Conservation (phyloP, 805 yeast genomes). For the Yamadazyma takamatsuzukensis region DNA sequence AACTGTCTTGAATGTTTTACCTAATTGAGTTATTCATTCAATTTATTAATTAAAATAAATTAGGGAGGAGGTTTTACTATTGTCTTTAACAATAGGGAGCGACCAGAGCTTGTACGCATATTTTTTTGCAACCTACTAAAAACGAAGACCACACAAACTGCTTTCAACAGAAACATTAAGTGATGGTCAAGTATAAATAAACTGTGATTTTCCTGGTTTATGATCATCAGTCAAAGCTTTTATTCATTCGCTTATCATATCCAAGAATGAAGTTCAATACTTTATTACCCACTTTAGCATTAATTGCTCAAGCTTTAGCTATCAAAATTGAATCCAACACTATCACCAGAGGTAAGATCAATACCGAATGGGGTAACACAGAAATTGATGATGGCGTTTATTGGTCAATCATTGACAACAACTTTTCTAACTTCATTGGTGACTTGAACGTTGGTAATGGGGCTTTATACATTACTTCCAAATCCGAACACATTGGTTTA, state of each 20-base stretch:
- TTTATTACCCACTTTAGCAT: slow-evolving; percentile 13
- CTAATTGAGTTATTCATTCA: too few relatives aligned
- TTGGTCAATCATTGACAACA: slow-evolving; percentile 25
- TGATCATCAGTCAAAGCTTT: slow-evolving; percentile 1
- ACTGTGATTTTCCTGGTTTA: background rate
- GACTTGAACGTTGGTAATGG: slow-evolving; percentile 19
- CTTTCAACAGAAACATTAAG: background rate
- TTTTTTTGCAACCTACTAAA: background rate
- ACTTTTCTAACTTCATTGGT: slow-evolving; percentile 20
- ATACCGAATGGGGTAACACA: slow-evolving; percentile 17
- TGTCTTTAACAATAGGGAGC: background rate
- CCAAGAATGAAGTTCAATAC: slow-evolving; percentile 10
- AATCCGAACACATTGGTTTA: slow-evolving; percentile 16
- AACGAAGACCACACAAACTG: background rate
- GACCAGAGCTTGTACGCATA: background rate
- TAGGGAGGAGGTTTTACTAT: background rate
- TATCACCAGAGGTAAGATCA: slow-evolving; percentile 12
- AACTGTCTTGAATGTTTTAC: too few relatives aligned
- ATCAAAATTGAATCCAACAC: slow-evolving; percentile 13
- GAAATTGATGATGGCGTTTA: slow-evolving; percentile 20
- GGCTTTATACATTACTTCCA: slow-evolving; percentile 20
- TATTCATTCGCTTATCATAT: slow-evolving; percentile 11
- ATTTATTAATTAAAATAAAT: too few relatives aligned
- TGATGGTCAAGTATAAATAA: slow-evolving; percentile 1
- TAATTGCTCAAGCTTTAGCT: slow-evolving; percentile 13